Evolutionary conservation across 2,329 filamentous ascomycete species (phyloP).

Genomic region (Pestalotiopsis sp.): DNA sequence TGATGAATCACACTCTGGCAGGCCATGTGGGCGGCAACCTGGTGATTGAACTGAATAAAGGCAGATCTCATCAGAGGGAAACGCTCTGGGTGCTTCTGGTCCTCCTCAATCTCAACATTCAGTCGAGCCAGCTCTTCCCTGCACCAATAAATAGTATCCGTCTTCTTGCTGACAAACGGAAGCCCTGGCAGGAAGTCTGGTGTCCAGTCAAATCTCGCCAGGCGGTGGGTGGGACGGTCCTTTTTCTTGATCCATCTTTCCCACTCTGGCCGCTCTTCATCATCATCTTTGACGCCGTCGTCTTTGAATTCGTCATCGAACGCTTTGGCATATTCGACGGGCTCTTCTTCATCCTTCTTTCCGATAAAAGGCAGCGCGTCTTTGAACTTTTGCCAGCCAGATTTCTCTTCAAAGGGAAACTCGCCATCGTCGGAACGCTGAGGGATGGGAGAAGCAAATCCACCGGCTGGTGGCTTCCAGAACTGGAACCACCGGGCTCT

Average conservation of each 20-base stretch:
- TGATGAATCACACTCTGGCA: constrained; percentile 92
- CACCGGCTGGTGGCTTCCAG: constrained; percentile 65
- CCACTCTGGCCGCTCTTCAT: constrained; percentile 73
- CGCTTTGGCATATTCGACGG: constrained; percentile 62
- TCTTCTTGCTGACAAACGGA: constrained; percentile 83
- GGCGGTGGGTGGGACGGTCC: constrained; percentile 81
- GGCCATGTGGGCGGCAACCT: constrained; percentile 97
- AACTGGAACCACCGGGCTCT: constrained; percentile 62
- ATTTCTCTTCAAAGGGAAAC: constrained; percentile 48
- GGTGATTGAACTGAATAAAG: constrained; percentile 98
- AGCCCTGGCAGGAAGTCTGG: constrained; percentile 74
- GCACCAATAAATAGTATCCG: constrained; percentile 93
- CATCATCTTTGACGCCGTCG: constrained; percentile 43
- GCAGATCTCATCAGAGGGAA: constrained; percentile 95
- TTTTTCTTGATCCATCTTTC: constrained; percentile 79
- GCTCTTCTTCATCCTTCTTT: constrained; percentile 39
- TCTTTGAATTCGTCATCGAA: constrained; percentile 61
- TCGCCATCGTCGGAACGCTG: constrained; percentile 53
- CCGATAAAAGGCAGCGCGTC: constrained; percentile 52
- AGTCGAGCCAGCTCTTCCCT: constrained; percentile 83
- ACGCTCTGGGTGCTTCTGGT: constrained; percentile 82
- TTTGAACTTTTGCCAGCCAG: constrained; percentile 55
- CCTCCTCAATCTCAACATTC: constrained; percentile 88
- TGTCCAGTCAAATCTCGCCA: constrained; percentile 62
- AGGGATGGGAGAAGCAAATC: constrained; percentile 63